Evolutionary conservation across 768 basidiomycete genomes (phyloP).

Genomic region (Macrolepiota fuliginosa): DNA sequence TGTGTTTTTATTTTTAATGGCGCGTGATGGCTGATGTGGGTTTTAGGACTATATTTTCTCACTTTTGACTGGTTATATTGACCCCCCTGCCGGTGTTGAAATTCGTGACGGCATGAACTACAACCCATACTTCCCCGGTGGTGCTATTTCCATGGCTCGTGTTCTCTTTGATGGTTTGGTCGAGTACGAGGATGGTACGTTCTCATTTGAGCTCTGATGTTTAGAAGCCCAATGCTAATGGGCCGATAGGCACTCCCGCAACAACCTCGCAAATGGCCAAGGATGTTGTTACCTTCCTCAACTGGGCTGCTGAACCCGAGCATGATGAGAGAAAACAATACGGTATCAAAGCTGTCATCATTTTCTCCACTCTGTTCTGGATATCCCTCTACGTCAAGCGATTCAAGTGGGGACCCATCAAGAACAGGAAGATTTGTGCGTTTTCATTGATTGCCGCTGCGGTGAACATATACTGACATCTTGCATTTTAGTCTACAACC

Average conservation of each 20-base stretch:
- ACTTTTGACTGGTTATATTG: conserved; percentile 94
- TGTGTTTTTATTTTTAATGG: background rate
- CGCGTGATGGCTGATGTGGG: background rate
- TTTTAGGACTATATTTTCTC: conserved; percentile 93
- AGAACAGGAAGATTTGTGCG: conserved; percentile 91
- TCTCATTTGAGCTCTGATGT: background rate
- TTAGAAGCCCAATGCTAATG: background rate
- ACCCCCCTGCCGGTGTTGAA: conserved; percentile 93
- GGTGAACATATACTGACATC: conserved; percentile 3
- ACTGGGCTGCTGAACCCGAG: conserved; percentile 98
- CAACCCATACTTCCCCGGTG: conserved; percentile 98
- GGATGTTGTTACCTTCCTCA: conserved; percentile 93
- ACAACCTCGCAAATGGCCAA: conserved; percentile 99
- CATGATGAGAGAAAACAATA: conserved; percentile 97
- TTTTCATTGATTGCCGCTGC: conserved; percentile 16
- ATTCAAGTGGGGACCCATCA: conserved; percentile 92
- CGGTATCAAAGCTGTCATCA: conserved; percentile 92
- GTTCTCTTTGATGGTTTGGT: conserved; percentile 94
- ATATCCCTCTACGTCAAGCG: conserved; percentile 89
- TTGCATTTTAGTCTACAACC: conserved; percentile 51
- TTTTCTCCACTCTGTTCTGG: conserved; percentile 82
- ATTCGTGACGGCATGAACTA: conserved; percentile 98
- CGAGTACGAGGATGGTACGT: conserved; percentile 88
- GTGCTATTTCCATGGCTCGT: conserved; percentile 98
- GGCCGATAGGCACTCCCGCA: conserved; percentile 79